These are phyloP conservation scores for Brettanomyces naardenensis DNA, from an alignment of 805 yeast genomes.

Conservation along the genomic window DNA sequence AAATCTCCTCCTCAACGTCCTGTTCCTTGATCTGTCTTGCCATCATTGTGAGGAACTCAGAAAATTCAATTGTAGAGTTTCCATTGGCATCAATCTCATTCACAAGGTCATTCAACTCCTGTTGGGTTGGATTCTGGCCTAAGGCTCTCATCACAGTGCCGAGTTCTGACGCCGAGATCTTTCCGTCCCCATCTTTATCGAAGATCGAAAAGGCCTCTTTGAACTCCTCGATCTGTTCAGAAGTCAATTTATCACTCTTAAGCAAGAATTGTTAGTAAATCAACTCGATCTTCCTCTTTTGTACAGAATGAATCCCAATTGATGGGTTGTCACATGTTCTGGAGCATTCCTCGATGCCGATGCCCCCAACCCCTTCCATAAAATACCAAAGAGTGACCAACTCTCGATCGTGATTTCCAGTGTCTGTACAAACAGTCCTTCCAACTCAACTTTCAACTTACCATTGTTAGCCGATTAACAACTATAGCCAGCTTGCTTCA, in stretches of 20 bases:
- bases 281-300: too few relatives aligned
- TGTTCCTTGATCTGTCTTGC: constrained; percentile 92
- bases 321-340: too few relatives aligned
- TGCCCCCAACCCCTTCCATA: too few relatives aligned
- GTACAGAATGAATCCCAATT: too few relatives aligned
- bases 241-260: constrained; percentile 59
- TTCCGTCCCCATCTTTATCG: constrained; percentile 95
- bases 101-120: constrained; percentile 93
- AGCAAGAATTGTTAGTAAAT: too few relatives aligned
- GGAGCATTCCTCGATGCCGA: too few relatives aligned
- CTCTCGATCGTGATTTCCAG: too few relatives aligned
- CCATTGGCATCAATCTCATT: constrained; percentile 95
- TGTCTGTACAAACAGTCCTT: too few relatives aligned
- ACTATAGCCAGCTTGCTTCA: too few relatives aligned
- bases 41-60: constrained; percentile 81
- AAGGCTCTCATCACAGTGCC: constrained; percentile 99
- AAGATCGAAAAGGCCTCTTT: constrained; percentile 96
- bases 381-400: too few relatives aligned
- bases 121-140: constrained; percentile 95
- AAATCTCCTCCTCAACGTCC: constrained; percentile 93
- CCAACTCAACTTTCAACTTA: too few relatives aligned
- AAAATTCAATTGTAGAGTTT: constrained; percentile 80
- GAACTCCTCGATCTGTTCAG: constrained; percentile 94
- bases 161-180: constrained; percentile 89
- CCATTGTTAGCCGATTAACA: too few relatives aligned